phyloP scores from a whole-genome alignment of 768 basidiomycete species.

The Collybia sordida region DNA sequence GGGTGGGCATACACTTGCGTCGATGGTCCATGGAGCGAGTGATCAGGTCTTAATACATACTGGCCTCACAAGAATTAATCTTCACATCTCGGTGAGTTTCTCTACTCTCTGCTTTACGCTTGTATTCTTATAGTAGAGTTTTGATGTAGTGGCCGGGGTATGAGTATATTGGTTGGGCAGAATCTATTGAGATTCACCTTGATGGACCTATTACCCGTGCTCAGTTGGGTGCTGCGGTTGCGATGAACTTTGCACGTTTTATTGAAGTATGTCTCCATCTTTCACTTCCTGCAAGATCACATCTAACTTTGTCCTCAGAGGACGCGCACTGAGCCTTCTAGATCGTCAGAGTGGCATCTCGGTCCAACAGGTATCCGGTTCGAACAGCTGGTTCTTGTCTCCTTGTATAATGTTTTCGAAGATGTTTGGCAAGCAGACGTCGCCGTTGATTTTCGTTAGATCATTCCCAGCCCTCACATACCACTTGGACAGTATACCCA shows the following conservation, averaged over 20 bases:
- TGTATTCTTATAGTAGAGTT: background rate
- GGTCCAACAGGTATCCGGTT: slow-evolving; percentile 33
- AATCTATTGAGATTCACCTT: slow-evolving; percentile 32
- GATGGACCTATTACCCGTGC: slow-evolving; percentile 41
- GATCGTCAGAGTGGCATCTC: slow-evolving; percentile 30
- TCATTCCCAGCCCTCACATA: background rate
- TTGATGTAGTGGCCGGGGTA: slow-evolving; percentile 49
- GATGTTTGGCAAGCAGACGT: slow-evolving; percentile 54
- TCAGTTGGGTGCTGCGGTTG: slow-evolving; percentile 36
- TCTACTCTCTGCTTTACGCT: background rate
- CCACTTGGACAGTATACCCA: too few relatives aligned
- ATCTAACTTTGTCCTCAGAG: slow-evolving; percentile 21
- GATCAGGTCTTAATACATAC: slow-evolving; percentile 39
- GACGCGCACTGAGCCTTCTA: slow-evolving; percentile 22
- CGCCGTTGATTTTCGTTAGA: slow-evolving; percentile 34
- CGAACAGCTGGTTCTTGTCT: slow-evolving; percentile 42
- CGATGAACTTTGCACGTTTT: slow-evolving; percentile 35
- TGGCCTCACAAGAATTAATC: slow-evolving; percentile 29
- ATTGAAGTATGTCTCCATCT: slow-evolving; percentile 30
- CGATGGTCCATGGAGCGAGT: slow-evolving; percentile 35
- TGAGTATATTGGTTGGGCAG: slow-evolving; percentile 36
- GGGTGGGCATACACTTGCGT: slow-evolving; percentile 29
- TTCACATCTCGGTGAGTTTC: slow-evolving; percentile 37
- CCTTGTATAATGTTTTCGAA: slow-evolving; percentile 39
- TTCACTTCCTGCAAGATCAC: background rate